Base-by-base conservation (phyloP, 768 basidiomycete species). In the Neoboletus brunneissimus region DNA sequence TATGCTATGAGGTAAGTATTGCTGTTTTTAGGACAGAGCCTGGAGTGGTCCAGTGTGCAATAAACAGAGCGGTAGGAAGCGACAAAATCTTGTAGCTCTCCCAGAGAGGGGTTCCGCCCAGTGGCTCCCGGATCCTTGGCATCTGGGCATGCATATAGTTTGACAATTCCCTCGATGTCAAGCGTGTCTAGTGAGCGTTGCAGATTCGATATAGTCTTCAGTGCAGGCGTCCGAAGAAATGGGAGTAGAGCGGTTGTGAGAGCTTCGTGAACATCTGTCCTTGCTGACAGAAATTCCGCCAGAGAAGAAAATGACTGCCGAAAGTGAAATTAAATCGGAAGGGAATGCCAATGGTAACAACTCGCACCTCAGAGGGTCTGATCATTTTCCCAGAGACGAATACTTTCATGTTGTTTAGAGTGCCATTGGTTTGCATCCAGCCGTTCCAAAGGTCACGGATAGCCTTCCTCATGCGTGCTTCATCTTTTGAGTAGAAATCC, bases 401-500 rank as follows among this genome's bases (percentile, higher is more conserved):
- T 12, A 98, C 70, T 59, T 85, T 85, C 65, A 96, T 78, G 67
- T 93, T 98, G 72, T 97, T 98, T 37, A 83, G 72, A 23, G 77
- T 68, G 18, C 89, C 91, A 22, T 82, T 71, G 53, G 81, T 87
- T 16, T 69, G 69, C 31, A 74, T 57, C 95, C 96, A 98, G 2
- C 77, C 77, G 37, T 81, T 73, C 88, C 89, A 93, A 29, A 98
- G 78, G 32, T 72, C 74, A 48, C 75, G 67, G n/a, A 98, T 66
- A 3, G 93, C 94, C 13, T 73, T 76, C n/a, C 58, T 66, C 31
- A 91, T 69, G 10, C 94, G 83, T n/a, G 35, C 51, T 48, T 79
- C 72, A 23, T 91, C 80, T 2, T 78, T 76, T 16, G 94, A 95
- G 71, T 85, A 98, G 22, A 99, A 76, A 72, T 99, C 96, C 54